These are phyloP conservation scores for Brassica hybrid DNA, from an alignment of 441 rosid species.

Conservation along the genomic window DNA sequence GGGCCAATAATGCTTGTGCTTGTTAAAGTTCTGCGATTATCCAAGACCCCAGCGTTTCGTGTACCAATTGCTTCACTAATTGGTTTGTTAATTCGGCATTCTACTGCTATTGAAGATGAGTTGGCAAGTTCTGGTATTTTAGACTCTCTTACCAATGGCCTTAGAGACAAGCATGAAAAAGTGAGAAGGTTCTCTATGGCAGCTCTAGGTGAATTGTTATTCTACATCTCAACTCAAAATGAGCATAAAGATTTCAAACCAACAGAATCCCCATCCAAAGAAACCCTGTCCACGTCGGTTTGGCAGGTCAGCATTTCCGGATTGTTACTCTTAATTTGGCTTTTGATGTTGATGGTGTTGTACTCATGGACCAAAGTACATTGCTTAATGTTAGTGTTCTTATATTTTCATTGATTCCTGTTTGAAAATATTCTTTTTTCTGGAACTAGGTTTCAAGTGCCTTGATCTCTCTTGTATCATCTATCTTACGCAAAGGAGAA, in stretches of 20 bases:
- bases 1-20: conserved; percentile 93
- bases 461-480: conserved; percentile 85
- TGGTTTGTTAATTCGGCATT: conserved; percentile 93
- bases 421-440: not conserved
- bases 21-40: conserved; percentile 86
- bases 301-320: conserved; percentile 81
- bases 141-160: conserved; percentile 87
- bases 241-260: conserved; percentile 77
- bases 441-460: conserved; percentile 57
- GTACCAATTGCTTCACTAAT: conserved; percentile 91
- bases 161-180: conserved; percentile 91
- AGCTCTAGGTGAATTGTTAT: conserved; percentile 92
- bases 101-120: conserved; percentile 82
- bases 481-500: conserved; percentile 93
- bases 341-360: not conserved
- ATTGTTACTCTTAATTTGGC: conserved; percentile 12
- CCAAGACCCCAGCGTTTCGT: conserved; percentile 85
- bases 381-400: not conserved
- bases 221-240: conserved; percentile 92
- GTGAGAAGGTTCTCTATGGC: conserved; percentile 97
- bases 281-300: conserved; percentile 58
- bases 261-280: conserved; percentile 85
- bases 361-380: not conserved
- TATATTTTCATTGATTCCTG: not conserved
- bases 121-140: conserved; percentile 89